Evolutionary conservation across 2,329 filamentous ascomycete species (phyloP).

Genomic region (Kalaharituber pfeilii): DNA sequence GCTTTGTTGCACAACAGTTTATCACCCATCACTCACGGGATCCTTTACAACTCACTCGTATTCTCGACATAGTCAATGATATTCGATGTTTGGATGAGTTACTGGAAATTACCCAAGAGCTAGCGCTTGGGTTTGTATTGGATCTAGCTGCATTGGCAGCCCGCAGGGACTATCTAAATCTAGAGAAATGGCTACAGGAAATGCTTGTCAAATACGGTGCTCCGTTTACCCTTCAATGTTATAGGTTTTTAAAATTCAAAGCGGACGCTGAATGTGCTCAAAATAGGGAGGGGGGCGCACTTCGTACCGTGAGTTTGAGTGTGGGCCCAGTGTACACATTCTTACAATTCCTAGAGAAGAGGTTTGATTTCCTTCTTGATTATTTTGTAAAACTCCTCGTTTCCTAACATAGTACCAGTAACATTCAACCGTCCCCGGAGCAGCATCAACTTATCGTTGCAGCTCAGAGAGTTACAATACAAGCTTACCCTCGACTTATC

Average conservation of each 20-base stretch:
- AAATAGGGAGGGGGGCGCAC: slow-evolving; percentile 12
- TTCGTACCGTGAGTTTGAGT: slow-evolving; percentile 16
- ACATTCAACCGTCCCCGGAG: slow-evolving; percentile 38
- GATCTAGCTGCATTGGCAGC: slow-evolving; percentile 22
- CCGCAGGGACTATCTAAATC: slow-evolving; percentile 20
- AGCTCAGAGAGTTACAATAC: slow-evolving; percentile 72
- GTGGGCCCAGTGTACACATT: slow-evolving; percentile 19
- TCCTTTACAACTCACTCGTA: slow-evolving; percentile 21
- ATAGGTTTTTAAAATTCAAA: slow-evolving; percentile 18
- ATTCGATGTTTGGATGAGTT: slow-evolving; percentile 22
- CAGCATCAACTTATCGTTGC: slow-evolving; percentile 54
- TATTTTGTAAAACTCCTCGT: background rate
- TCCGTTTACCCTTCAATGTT: slow-evolving; percentile 19
- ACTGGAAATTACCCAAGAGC: slow-evolving; percentile 17
- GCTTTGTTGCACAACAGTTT: slow-evolving; percentile 68
- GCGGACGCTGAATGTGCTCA: slow-evolving; percentile 18
- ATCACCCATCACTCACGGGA: slow-evolving; percentile 35
- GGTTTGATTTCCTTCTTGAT: slow-evolving; percentile 7
- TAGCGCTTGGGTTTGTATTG: slow-evolving; percentile 14
- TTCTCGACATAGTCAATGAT: slow-evolving; percentile 23
- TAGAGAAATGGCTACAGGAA: slow-evolving; percentile 22
- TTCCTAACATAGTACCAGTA: slow-evolving; percentile 1
- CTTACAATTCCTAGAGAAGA: slow-evolving; percentile 17
- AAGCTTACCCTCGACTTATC: slow-evolving; percentile 81
- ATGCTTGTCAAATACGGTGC: slow-evolving; percentile 22